Evolutionary conservation across 1,139 yeast genomes (phyloP).

Genomic region (Blastobotrys aristatus): DNA sequence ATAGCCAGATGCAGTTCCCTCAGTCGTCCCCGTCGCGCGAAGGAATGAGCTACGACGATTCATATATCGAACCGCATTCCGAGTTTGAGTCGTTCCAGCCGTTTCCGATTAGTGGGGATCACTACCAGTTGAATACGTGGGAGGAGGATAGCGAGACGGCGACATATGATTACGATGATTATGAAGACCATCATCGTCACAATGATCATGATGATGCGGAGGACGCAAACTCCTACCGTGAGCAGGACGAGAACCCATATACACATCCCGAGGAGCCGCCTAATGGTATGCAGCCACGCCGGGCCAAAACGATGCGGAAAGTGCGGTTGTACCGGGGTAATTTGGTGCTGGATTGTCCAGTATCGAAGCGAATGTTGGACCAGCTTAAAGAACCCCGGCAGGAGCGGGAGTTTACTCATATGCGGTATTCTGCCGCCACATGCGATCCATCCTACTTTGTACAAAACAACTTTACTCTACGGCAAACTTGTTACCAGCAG

Average conservation of each 20-base stretch:
- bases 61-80: slow-evolving; percentile 21
- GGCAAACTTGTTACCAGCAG: slow-evolving; percentile 62
- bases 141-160: slow-evolving; percentile 20
- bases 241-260: slow-evolving; percentile 19
- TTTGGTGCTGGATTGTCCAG: slow-evolving; percentile 75
- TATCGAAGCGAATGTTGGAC: slow-evolving; percentile 53
- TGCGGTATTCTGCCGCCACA: slow-evolving; percentile 80
- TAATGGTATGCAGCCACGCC: slow-evolving; percentile 30
- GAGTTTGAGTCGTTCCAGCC: slow-evolving; percentile 31
- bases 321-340: slow-evolving; percentile 64
- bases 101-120: slow-evolving; percentile 38
- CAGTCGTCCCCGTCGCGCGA: slow-evolving; percentile 1
- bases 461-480: slow-evolving; percentile 52
- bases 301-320: slow-evolving; percentile 41
- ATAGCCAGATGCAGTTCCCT: slow-evolving; percentile 2
- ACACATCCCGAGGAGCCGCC: slow-evolving; percentile 22
- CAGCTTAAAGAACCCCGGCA: slow-evolving; percentile 44
- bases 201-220: slow-evolving; percentile 19
- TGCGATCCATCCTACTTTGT: slow-evolving; percentile 67
- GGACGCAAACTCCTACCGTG: slow-evolving; percentile 16
- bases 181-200: slow-evolving; percentile 4
- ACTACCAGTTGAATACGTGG: slow-evolving; percentile 38
- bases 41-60: slow-evolving; percentile 12
- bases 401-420: slow-evolving; percentile 64
- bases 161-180: not conserved